Conservation (phyloP, 768 basidiomycete species). For the Leccinum longicurvipes region DNA sequence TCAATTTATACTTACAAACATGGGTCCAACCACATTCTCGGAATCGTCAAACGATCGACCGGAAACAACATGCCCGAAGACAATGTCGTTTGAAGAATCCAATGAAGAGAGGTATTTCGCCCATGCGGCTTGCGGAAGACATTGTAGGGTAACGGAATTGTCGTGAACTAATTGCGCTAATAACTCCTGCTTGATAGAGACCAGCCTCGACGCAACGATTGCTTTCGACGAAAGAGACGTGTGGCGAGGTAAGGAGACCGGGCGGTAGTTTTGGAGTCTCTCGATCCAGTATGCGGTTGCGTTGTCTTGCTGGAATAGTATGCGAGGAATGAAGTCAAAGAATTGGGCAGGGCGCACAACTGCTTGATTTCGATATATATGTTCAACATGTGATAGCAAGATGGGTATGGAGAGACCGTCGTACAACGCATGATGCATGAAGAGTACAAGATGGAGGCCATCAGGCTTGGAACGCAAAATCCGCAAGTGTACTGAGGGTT, state of each 20-base stretch:
- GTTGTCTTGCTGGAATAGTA: constrained; percentile 36
- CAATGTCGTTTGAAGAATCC: constrained; percentile 31
- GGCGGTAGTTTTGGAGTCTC: constrained; percentile 24
- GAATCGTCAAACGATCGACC: constrained; percentile 40
- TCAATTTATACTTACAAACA: constrained; percentile 35
- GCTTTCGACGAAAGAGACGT: constrained; percentile 9
- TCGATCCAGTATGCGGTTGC: constrained; percentile 40
- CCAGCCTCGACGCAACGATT: constrained; percentile 8
- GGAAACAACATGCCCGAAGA: constrained; percentile 47
- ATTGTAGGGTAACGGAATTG: constrained; percentile 36
- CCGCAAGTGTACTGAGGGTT: constrained; percentile 32
- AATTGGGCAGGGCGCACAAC: constrained; percentile 30
- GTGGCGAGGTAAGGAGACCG: constrained; percentile 16
- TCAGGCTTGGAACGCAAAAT: constrained; percentile 7
- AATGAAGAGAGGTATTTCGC: constrained; percentile 25
- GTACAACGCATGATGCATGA: constrained; percentile 48
- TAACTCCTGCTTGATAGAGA: constrained; percentile 10
- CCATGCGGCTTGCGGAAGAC: constrained; percentile 33
- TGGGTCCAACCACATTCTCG: constrained; percentile 45
- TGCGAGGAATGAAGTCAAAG: constrained; percentile 35
- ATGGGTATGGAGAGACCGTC: constrained; percentile 42
- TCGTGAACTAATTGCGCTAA: constrained; percentile 13
- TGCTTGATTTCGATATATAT: constrained; percentile 27
- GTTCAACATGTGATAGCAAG: constrained; percentile 33
- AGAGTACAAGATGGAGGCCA: constrained; percentile 31